Conservation (phyloP, 2,329 filamentous ascomycete species). For the Aspergillus sp. region DNA sequence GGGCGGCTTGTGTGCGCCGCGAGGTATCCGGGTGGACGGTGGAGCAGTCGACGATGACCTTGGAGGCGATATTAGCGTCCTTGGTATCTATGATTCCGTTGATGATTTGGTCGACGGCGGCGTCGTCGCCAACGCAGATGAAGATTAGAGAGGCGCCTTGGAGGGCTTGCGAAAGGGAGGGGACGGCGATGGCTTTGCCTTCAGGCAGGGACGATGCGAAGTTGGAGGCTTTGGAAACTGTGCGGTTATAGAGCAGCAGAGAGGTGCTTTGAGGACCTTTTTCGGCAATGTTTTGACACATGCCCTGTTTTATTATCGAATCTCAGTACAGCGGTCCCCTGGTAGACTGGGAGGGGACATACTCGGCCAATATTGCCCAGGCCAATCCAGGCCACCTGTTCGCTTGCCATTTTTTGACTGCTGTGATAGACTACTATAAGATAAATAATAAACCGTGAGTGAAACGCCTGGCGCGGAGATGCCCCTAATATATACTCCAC, state of each 20-base stretch:
- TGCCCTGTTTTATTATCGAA: slow-evolving; percentile 49
- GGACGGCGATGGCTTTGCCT: slow-evolving; percentile 56
- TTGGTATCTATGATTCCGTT: slow-evolving; percentile 42
- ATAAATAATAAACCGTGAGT: no score
- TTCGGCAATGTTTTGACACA: slow-evolving; percentile 73
- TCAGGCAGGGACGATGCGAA: slow-evolving; percentile 53
- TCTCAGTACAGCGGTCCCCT: not conserved
- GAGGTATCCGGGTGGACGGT: slow-evolving; percentile 80
- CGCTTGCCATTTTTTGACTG: not conserved
- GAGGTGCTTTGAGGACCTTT: slow-evolving; percentile 66
- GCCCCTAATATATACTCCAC: no score
- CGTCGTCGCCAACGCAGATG: slow-evolving; percentile 69
- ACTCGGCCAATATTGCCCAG: slow-evolving; percentile 82
- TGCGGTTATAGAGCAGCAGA: slow-evolving; percentile 74
- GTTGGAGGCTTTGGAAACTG: slow-evolving; percentile 55
- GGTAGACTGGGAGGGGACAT: slow-evolving; percentile 27
- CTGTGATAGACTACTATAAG: no score
- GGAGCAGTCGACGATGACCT: slow-evolving; percentile 79
- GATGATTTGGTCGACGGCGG: slow-evolving; percentile 58
- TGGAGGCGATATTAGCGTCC: slow-evolving; percentile 52
- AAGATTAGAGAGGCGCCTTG: slow-evolving; percentile 69
- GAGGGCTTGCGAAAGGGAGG: slow-evolving; percentile 58
- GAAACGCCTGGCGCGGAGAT: no score
- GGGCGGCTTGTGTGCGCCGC: slow-evolving; percentile 53
- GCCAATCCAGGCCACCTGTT: slow-evolving; percentile 66